Percentiles rank a stretch among this genome's conserved stretches.
Conservation (phyloP, 2,329 filamentous ascomycete species). For the Taxawa tesnikishii region DNA sequence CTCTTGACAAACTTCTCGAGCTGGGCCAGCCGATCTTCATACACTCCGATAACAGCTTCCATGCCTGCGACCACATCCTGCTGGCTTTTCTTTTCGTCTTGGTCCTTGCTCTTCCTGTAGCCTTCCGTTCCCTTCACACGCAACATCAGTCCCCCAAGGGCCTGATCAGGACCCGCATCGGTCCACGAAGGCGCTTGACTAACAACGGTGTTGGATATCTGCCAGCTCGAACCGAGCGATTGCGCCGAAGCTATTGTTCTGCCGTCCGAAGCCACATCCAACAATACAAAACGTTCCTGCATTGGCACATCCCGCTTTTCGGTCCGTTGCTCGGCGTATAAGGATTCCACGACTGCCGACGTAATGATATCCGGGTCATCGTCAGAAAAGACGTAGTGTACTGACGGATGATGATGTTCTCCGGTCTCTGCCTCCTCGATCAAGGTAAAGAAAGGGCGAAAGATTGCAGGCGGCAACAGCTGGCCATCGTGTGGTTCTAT, state of each 20-base stretch:
- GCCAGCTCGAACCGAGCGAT: slow-evolving; percentile 65
- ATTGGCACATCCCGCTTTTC: background rate
- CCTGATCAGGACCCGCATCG: slow-evolving; percentile 13
- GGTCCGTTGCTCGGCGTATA: slow-evolving; percentile 4
- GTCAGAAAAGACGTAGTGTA: slow-evolving; percentile 89
- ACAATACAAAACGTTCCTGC: slow-evolving; percentile 43
- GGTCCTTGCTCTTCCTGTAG: slow-evolving; percentile 1
- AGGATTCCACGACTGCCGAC: slow-evolving; percentile 30
- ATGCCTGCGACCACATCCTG: slow-evolving; percentile 6
- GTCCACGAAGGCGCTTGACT: slow-evolving; percentile 52
- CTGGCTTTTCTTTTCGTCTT: slow-evolving; percentile 2
- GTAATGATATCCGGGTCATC: slow-evolving; percentile 73
- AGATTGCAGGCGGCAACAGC: slow-evolving; percentile 36
- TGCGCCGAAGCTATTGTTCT: slow-evolving; percentile 53
- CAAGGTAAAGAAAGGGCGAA: slow-evolving; percentile 76
- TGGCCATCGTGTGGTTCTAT: slow-evolving; percentile 2
- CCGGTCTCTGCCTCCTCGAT: slow-evolving; percentile 63
- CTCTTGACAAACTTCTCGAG: slow-evolving; percentile 7
- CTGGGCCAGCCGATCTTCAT: slow-evolving; percentile 4
- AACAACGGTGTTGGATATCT: slow-evolving; percentile 43
- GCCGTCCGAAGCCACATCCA: slow-evolving; percentile 38
- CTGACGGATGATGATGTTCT: slow-evolving; percentile 68
- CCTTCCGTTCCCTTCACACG: slow-evolving; percentile 27
- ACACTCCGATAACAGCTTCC: slow-evolving; percentile 7
- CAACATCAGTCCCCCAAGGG: slow-evolving; percentile 43